A percentile compares a stretch with the other conserved stretches of the same genome.
These are phyloP conservation scores for Xanthoceras sorbifolium DNA, from an alignment of 345 rosid genomes.

Conservation along the genomic window DNA sequence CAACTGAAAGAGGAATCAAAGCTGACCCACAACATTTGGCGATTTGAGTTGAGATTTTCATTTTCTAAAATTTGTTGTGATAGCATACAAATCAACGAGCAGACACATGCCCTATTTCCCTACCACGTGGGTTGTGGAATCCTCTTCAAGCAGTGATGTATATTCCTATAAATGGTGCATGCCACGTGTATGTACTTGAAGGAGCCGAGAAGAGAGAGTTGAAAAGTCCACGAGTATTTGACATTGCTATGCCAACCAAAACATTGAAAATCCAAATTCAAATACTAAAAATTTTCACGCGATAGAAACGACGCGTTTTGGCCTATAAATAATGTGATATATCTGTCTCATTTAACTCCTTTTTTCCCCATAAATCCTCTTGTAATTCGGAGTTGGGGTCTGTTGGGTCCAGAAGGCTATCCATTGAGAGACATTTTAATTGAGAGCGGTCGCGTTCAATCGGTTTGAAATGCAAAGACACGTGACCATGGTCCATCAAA, in stretches of 20 bases:
- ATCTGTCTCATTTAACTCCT: background rate
- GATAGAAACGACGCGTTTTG: background rate
- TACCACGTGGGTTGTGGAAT: background rate
- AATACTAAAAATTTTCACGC: background rate
- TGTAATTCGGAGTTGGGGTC: background rate
- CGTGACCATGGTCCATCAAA: background rate
- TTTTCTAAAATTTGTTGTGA: background rate
- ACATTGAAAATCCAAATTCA: no score
- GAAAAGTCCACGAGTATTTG: background rate
- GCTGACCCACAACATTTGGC: background rate
- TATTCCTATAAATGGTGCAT: background rate
- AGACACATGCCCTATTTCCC: background rate
- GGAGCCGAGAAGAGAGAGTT: background rate
- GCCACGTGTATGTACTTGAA: background rate
- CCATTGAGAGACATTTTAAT: background rate
- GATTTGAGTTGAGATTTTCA: background rate
- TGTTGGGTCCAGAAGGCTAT: background rate
- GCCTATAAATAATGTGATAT: background rate
- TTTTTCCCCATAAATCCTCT: background rate
- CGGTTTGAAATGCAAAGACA: slow-evolving; percentile 19
- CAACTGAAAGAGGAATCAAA: background rate
- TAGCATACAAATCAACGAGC: background rate
- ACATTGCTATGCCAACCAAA: no score
- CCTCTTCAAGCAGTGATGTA: background rate
- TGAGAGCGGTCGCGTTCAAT: background rate